Evolutionary conservation across 2,329 filamentous ascomycete genomes (phyloP).

Genomic region (Fusarium chaquense): DNA sequence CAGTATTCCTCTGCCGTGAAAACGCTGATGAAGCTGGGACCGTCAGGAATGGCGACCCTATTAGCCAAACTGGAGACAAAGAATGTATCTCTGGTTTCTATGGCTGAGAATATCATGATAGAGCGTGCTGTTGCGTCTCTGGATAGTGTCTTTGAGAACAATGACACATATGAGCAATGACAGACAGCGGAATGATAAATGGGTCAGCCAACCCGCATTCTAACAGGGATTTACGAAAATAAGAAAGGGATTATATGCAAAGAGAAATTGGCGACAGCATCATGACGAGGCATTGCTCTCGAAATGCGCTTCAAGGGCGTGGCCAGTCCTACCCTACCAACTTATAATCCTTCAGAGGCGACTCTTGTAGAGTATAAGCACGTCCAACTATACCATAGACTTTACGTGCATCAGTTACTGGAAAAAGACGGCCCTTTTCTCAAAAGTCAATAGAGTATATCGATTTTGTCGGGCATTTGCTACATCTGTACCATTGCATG

Average conservation of each 20-base stretch:
- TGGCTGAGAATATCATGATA: slow-evolving; percentile 2
- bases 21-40: neutral
- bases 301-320: neutral
- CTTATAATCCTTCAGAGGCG: neutral
- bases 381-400: neutral
- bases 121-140: neutral
- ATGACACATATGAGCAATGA: neutral
- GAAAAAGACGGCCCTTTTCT: neutral
- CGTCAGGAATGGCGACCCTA: neutral
- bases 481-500: too few species aligned
- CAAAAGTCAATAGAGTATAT: neutral
- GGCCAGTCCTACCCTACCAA: neutral
- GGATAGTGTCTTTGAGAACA: neutral
- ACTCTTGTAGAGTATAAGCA: neutral
- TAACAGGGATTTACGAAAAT: neutral
- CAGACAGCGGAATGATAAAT: neutral
- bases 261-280: neutral
- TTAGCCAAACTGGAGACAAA: neutral
- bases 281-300: neutral
- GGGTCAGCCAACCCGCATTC: neutral
- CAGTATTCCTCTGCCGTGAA: neutral
- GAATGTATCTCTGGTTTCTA: neutral
- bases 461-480: neutral
- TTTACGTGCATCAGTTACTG: neutral
- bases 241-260: neutral